Evolutionary conservation across 345 rosid genomes (phyloP).

Genomic region (Eucalyptus lansdowneana): DNA sequence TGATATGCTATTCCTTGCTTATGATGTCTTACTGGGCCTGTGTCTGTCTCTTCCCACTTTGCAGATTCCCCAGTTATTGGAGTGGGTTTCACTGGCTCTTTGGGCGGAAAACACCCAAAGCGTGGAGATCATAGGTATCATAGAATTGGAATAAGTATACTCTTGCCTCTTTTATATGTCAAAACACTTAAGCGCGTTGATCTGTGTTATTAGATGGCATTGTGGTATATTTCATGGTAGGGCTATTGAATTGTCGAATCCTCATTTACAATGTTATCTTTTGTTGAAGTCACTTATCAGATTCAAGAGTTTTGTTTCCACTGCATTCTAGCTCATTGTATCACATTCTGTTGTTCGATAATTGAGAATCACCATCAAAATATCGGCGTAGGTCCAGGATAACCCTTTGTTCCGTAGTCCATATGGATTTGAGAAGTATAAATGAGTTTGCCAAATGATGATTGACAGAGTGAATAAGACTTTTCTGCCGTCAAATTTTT

Average conservation of each 20-base stretch:
- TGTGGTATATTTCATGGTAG: neutral
- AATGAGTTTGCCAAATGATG: neutral
- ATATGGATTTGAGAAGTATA: neutral
- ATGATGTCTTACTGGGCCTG: neutral
- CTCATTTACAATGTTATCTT: neutral
- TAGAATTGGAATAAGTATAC: neutral
- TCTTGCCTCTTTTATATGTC: neutral
- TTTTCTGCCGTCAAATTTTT: neutral
- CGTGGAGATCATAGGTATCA: conserved; percentile 72
- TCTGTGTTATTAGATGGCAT: neutral
- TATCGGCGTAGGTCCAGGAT: fast-evolving
- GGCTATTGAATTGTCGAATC: neutral
- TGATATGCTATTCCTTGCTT: neutral
- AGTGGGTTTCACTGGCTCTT: conserved; percentile 78
- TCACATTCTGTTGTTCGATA: neutral
- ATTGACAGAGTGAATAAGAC: neutral
- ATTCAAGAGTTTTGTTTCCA: neutral
- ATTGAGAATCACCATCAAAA: neutral
- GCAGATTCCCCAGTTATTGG: conserved; percentile 72
- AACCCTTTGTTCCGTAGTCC: neutral
- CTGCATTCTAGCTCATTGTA: neutral
- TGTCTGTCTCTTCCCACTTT: neutral
- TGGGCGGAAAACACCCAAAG: conserved; percentile 54
- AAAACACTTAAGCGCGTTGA: neutral
- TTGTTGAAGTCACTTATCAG: neutral